Percentiles rank a stretch among this genome's conserved stretches.
Conservation (phyloP, 164 flowering plant genomes). For the Vitis rupestris region DNA sequence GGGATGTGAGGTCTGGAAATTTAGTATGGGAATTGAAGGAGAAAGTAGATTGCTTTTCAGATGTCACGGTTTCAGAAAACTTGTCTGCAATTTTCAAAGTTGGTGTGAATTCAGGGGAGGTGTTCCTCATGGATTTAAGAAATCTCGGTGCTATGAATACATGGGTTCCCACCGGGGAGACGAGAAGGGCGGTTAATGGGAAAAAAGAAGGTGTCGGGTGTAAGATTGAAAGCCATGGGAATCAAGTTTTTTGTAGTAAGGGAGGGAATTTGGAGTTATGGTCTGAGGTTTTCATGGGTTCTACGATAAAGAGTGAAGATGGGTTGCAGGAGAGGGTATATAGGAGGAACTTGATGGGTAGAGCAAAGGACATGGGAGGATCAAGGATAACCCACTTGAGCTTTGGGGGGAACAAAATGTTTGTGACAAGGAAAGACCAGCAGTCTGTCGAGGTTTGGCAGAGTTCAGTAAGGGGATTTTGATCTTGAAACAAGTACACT, state of each 20-base stretch:
- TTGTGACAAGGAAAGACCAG: slow-evolving; percentile 75
- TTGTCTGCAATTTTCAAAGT: slow-evolving; percentile 66
- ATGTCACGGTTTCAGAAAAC: slow-evolving; percentile 61
- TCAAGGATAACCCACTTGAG: slow-evolving; percentile 49
- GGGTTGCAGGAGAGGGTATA: slow-evolving; percentile 55
- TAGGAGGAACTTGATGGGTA: slow-evolving; percentile 75
- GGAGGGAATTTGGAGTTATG: slow-evolving; percentile 80
- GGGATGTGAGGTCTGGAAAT: slow-evolving; percentile 74
- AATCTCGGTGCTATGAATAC: slow-evolving; percentile 42
- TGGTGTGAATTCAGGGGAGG: slow-evolving; percentile 85
- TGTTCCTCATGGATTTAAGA: slow-evolving; percentile 68
- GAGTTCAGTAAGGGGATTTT: slow-evolving; percentile 46
- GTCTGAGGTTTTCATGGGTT: slow-evolving; percentile 72
- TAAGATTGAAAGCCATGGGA: slow-evolving; percentile 72
- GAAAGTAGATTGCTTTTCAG: slow-evolving; percentile 77
- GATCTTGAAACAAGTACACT: slow-evolving; percentile 1
- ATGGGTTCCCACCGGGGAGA: slow-evolving; percentile 75
- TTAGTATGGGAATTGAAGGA: slow-evolving; percentile 68
- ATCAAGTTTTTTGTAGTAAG: slow-evolving; percentile 72
- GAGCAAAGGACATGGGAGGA: slow-evolving; percentile 57
- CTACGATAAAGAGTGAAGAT: slow-evolving; percentile 25
- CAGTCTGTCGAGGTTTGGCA: slow-evolving; percentile 92
- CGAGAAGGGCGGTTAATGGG: slow-evolving; percentile 41
- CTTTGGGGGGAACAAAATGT: slow-evolving; percentile 94
- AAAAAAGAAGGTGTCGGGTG: slow-evolving; percentile 81